phyloP scores from a whole-genome alignment of 352 stramenopile genomes.

The Pythium phragmiticola region DNA sequence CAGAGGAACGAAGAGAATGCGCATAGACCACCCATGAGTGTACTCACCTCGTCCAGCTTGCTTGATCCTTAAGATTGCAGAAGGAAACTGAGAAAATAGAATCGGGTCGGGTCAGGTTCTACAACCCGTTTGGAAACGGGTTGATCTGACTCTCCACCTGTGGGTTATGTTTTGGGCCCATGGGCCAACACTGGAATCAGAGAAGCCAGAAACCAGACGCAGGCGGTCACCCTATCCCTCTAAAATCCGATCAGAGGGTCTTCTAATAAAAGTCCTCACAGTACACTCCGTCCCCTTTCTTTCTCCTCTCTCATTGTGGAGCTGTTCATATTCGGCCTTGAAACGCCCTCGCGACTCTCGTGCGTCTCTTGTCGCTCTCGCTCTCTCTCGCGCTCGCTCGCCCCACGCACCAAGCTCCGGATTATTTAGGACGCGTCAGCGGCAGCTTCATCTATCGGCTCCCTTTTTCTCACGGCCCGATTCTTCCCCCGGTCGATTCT shows the following conservation, averaged over 20 bases:
- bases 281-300: neutral
- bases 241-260: slow-evolving; percentile 4
- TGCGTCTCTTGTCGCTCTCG: neutral
- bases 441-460: neutral
- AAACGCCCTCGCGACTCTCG: neutral
- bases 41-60: neutral
- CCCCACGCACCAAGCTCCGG: neutral
- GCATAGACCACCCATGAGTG: too few species aligned
- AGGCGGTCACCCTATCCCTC: neutral
- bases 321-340: slow-evolving; percentile 9
- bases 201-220: slow-evolving; percentile 16
- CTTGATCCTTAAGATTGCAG: too few species aligned
- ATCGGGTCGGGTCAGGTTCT: too few species aligned
- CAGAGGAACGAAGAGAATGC: too few species aligned
- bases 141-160: neutral
- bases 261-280: slow-evolving; percentile 1
- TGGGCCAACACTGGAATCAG: neutral
- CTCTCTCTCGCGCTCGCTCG: neutral
- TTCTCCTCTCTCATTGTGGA: neutral
- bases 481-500: neutral
- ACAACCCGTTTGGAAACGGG: too few species aligned
- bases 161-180: neutral
- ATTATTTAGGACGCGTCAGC: slow-evolving; percentile 11
- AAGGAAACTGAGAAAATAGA: too few species aligned
- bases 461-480: neutral